These are phyloP conservation scores for Beauveria bassiana DNA, from an alignment of 2,329 filamentous ascomycete genomes.

Conservation along the genomic window DNA sequence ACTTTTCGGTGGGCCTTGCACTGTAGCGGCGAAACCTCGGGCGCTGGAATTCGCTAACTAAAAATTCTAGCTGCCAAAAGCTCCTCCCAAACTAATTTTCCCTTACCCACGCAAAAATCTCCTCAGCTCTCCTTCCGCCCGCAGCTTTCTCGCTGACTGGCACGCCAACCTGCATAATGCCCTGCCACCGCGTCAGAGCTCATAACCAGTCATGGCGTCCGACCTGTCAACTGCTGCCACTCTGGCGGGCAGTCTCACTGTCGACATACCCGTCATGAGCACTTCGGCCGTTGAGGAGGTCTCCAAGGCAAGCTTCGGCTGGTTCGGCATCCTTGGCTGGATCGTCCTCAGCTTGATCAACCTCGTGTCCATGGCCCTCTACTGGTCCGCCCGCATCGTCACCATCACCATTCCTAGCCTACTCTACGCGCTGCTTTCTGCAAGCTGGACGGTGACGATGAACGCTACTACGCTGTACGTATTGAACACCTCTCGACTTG, in stretches of 20 bases:
- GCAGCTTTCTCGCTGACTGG: not conserved
- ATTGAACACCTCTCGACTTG: not conserved
- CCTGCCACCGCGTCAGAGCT: constrained; percentile 23
- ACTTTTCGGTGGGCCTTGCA: constrained; percentile 8
- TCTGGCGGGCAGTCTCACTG: constrained; percentile 24
- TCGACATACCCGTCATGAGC: constrained; percentile 30
- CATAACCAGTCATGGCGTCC: constrained; percentile 32
- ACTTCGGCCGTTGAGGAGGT: constrained; percentile 26
- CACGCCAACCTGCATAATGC: constrained; percentile 27
- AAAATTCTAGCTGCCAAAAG: not conserved
- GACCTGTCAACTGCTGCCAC: constrained; percentile 30
- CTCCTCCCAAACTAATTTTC: constrained; percentile 3
- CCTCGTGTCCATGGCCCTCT: constrained; percentile 51
- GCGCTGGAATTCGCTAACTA: not conserved
- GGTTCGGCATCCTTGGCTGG: constrained; percentile 50
- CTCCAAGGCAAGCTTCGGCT: constrained; percentile 38
- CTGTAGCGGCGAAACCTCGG: constrained; percentile 12
- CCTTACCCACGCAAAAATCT: constrained; percentile 12
- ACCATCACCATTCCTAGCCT: constrained; percentile 86
- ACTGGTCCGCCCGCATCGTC: constrained; percentile 75
- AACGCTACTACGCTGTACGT: constrained; percentile 89
- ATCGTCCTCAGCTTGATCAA: constrained; percentile 49
- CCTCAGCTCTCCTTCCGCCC: not conserved
- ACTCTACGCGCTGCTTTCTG: constrained; percentile 83
- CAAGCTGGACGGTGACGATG: constrained; percentile 94